phyloP scores from a whole-genome alignment of 2,329 filamentous ascomycete species.

The Sclerotinia subarctica region DNA sequence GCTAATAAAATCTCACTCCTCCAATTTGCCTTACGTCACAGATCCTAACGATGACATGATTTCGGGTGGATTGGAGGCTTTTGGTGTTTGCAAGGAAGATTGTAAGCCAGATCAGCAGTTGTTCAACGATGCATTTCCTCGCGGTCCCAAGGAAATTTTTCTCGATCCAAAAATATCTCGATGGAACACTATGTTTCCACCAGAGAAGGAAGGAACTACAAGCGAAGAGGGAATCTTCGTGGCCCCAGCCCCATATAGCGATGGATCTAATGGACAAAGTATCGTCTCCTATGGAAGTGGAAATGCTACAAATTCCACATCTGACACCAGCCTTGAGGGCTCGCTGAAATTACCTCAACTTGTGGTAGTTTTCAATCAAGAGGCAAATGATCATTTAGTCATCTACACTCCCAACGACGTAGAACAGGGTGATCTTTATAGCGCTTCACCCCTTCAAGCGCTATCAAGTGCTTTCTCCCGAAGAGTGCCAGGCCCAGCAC shows the following conservation, averaged over 20 bases:
- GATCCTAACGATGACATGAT: too few species aligned
- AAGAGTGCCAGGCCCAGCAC: neutral
- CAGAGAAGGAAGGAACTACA: neutral
- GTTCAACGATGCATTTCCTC: neutral
- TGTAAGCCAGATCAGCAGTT: too few species aligned
- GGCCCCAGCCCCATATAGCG: neutral
- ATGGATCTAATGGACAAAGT: neutral
- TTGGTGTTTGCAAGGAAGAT: too few species aligned
- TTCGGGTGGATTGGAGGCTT: too few species aligned
- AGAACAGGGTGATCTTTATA: neutral
- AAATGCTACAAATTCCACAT: accelerated
- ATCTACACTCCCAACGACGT: neutral
- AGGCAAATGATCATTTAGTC: neutral
- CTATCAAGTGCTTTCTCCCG: neutral
- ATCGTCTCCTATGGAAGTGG: neutral
- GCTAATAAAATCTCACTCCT: neutral
- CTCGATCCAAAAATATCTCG: neutral
- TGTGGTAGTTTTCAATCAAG: too few species aligned
- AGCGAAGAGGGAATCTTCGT: neutral
- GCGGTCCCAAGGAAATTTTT: neutral
- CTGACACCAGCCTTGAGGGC: neutral
- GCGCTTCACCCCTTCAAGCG: neutral
- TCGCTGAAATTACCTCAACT: neutral
- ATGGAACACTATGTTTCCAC: neutral
- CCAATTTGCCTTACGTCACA: neutral